Conservation (phyloP, 176 grass and related monocot species). For the Oryza meridionalis region DNA sequence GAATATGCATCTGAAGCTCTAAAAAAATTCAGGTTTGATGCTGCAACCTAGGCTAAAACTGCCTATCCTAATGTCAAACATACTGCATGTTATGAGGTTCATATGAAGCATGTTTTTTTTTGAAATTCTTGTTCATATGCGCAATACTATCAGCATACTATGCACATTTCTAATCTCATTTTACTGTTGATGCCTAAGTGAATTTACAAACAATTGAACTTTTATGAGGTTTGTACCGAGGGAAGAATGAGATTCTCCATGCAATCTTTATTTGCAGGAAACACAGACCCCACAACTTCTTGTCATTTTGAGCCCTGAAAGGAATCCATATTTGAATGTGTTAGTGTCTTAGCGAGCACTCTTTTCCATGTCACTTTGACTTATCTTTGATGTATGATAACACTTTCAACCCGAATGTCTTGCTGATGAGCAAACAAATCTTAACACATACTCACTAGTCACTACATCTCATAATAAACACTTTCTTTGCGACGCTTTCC, state of each 20-base stretch:
- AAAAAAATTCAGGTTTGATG: conserved; percentile 89
- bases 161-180: background rate
- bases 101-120: background rate
- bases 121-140: conserved; percentile 3
- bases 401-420: background rate
- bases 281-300: background rate
- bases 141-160: background rate
- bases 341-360: conserved; percentile 7
- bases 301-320: conserved; percentile 8
- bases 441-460: background rate
- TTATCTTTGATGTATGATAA: conserved; percentile 24
- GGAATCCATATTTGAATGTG: conserved; percentile 10
- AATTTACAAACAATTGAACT: conserved; percentile 17
- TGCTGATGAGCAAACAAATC: background rate
- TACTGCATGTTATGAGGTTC: conserved; percentile 8
- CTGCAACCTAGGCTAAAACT: conserved; percentile 19
- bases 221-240: background rate
- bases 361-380: conserved; percentile 9
- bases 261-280: background rate
- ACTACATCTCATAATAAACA: conserved; percentile 15
- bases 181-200: background rate
- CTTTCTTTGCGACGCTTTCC: conserved; percentile 10
- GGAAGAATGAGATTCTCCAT: background rate
- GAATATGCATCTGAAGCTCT: conserved; percentile 95
- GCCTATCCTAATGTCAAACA: background rate